Evolutionary conservation across 352 stramenopile genomes (phyloP).

Genomic region (Phytopythium delawarense): DNA sequence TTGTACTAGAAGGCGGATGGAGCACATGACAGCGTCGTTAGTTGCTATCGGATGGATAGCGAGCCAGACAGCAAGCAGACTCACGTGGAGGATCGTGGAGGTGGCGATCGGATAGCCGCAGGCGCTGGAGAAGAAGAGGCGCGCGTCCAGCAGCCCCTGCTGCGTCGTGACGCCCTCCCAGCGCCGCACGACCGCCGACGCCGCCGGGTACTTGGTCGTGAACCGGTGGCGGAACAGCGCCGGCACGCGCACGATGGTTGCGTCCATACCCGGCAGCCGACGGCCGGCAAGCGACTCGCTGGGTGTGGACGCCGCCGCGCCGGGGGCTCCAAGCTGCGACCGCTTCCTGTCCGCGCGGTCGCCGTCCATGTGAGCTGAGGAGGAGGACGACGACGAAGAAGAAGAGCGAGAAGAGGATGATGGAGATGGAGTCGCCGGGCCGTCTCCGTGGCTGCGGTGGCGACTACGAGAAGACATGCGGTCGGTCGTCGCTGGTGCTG

Average conservation of each 20-base stretch:
- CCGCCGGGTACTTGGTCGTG: constrained; percentile 70
- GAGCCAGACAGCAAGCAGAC: neutral
- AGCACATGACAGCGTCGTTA: neutral
- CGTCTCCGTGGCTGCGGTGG: neutral
- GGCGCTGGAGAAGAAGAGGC: constrained; percentile 78
- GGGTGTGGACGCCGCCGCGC: neutral
- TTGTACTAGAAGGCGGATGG: constrained; percentile 50
- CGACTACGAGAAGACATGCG: neutral
- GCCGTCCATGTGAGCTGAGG: constrained; percentile 6
- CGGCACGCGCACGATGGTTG: constrained; percentile 60
- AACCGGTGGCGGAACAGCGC: constrained; percentile 72
- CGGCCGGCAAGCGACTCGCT: constrained; percentile 54
- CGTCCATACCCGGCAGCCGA: constrained; percentile 60
- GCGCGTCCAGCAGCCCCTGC: constrained; percentile 61
- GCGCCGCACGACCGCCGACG: constrained; percentile 71
- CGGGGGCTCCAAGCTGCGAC: neutral
- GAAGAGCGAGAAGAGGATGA: constrained; percentile 1
- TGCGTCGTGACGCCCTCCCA: constrained; percentile 67
- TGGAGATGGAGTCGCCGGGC: neutral
- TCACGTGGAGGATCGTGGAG: constrained; percentile 75
- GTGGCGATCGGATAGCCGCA: constrained; percentile 83
- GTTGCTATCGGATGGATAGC: neutral
- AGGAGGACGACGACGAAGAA: constrained; percentile 2
- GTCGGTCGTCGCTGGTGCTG: neutral
- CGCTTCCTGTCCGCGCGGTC: neutral